Base-by-base conservation (phyloP, 768 basidiomycete species). In the Tylopilus intermedius region DNA sequence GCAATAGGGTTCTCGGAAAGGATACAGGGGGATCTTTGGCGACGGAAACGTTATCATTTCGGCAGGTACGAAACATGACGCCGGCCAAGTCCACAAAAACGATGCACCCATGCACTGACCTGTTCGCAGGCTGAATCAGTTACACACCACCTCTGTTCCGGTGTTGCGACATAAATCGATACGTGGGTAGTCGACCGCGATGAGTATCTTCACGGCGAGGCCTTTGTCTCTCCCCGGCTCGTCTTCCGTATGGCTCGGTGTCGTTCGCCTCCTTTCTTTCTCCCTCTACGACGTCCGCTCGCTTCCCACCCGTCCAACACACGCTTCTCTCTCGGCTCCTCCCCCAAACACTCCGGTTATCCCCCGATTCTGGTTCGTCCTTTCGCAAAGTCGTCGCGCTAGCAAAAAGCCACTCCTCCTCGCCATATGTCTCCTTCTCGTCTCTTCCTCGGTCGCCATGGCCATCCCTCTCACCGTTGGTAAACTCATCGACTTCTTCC, bases 381-480 rank as follows among this genome's bases (percentile, higher is more conserved):
- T 78, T 92, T 54, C 74, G 77, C 56, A 89, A 90, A 67, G 83
- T 97, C 32, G 59, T 87, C 10, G 72, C 83, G 1, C 81, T 98
- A 38, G 92, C 93, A 75, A 62, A 18, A 89, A 83, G 58, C 84
- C 89, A 2, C 75, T 79, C 0, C 75, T 79, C 0, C 76, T 84
- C 39, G 94, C 94, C 7, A 74, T 94, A 42, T 88, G 86, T 0
- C 71, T 95, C 57, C 76, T 97, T 7, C 68, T 94, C 14, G 77
- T 92, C n/a, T 95, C 94, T 0, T 91, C 92, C 8, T 75, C 86
- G 2, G 90, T 99, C 21, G 89, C 91, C 3, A 88, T 97, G 84
- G 88, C 87, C 58, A 80, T 98, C 11, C 95, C 95, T 0, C 82
- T 96, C 60, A 93, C 93, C 1, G 86, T 97, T 61, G 95, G 95